These are phyloP conservation scores for Mycena indigotica DNA, from an alignment of 768 basidiomycete species.

Conservation along the genomic window DNA sequence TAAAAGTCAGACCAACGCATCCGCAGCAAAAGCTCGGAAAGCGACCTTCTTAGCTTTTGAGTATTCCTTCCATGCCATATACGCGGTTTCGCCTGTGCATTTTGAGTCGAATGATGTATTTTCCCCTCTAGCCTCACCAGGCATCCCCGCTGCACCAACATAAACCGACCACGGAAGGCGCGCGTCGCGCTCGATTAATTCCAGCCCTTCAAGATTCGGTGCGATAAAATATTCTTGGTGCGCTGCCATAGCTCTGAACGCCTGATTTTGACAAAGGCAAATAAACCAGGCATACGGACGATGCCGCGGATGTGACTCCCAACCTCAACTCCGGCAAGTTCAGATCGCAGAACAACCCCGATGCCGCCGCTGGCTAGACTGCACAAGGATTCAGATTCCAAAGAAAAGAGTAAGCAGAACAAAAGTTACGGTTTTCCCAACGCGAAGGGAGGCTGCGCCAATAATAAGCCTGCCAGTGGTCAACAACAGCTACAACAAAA, in stretches of 20 bases:
- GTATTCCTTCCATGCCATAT: conserved; percentile 43
- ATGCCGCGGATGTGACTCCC: conserved; percentile 44
- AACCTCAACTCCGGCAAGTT: conserved; percentile 32
- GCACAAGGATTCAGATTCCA: not conserved
- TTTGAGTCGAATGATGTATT: not conserved
- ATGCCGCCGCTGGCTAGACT: conserved; percentile 40
- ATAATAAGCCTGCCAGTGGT: not conserved
- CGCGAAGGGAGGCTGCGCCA: conserved; percentile 22
- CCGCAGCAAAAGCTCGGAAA: not conserved
- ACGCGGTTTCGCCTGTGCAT: conserved; percentile 40
- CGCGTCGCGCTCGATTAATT: not conserved
- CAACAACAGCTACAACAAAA: not conserved
- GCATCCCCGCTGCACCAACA: conserved; percentile 57
- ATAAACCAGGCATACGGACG: conserved; percentile 25
- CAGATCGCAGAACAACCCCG: conserved; percentile 48
- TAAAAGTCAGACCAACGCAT: no score
- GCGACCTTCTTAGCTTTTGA: conserved; percentile 40
- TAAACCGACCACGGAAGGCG: conserved; percentile 29
- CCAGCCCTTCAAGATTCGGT: not conserved
- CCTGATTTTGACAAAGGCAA: not conserved
- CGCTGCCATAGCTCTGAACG: not conserved
- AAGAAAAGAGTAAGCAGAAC: no score
- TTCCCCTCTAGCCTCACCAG: conserved; percentile 37
- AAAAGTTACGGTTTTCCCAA: conserved; percentile 43
- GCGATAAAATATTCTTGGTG: conserved; percentile 10